phyloP scores from a whole-genome alignment of 148 eudicot species.

The Salicornia ramosissima region DNA sequence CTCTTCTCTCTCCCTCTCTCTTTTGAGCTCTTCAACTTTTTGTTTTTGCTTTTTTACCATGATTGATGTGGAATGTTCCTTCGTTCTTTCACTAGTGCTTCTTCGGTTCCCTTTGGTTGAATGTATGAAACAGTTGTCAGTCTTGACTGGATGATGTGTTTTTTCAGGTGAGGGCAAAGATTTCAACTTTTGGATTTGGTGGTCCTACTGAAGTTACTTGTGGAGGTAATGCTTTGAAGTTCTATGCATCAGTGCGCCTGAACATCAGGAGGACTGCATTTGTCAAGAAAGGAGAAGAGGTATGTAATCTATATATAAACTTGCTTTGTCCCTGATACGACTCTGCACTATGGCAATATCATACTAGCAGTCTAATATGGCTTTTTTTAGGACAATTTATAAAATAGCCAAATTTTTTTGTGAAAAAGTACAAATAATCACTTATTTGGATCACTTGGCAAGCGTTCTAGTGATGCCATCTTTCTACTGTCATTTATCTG shows the following conservation, averaged over 20 bases:
- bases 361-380: too few species aligned
- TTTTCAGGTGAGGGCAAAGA: conserved; percentile 70
- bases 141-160: background rate
- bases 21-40: too few species aligned
- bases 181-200: conserved; percentile 74
- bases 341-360: too few species aligned
- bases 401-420: too few species aligned
- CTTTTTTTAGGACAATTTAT: too few species aligned
- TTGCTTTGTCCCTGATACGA: background rate
- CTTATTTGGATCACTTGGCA: too few species aligned
- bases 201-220: conserved; percentile 92
- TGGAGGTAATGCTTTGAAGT: conserved; percentile 98
- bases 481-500: too few species aligned
- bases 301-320: too few species aligned
- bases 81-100: background rate
- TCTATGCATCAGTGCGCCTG: conserved; percentile 90
- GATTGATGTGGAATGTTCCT: background rate
- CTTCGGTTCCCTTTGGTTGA: background rate
- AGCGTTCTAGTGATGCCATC: too few species aligned
- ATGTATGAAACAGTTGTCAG: background rate
- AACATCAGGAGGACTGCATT: conserved; percentile 69
- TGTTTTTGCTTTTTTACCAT: background rate
- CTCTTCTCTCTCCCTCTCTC: too few species aligned
- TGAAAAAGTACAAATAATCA: too few species aligned
- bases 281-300: conserved; percentile 97